Conservation (phyloP, 2,329 filamentous ascomycete genomes). For the Cladosporium velox region DNA sequence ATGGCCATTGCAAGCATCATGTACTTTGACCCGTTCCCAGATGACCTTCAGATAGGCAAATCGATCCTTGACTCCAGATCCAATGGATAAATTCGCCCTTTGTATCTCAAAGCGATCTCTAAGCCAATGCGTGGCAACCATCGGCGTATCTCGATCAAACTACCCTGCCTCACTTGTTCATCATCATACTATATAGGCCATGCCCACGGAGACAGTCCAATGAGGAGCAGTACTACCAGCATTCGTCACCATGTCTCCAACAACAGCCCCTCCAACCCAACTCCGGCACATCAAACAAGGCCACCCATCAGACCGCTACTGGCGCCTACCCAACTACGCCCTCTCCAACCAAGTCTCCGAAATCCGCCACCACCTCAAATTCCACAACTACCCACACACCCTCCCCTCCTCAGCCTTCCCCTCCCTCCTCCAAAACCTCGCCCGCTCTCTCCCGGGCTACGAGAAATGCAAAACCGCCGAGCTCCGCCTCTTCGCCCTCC, state of each 20-base stretch:
- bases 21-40: neutral
- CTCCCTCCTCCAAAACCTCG: neutral
- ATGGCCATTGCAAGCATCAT: neutral
- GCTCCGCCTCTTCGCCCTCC: neutral
- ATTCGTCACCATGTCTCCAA: neutral
- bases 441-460: neutral
- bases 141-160: neutral
- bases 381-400: constrained; percentile 1
- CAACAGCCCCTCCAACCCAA: neutral
- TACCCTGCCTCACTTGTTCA: neutral
- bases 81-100: neutral
- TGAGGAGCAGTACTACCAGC: neutral
- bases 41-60: neutral
- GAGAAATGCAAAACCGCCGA: constrained; percentile 6
- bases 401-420: neutral
- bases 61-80: neutral
- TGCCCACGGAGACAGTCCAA: neutral
- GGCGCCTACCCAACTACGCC: neutral
- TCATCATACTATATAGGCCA: neutral
- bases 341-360: neutral
- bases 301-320: constrained; percentile 4
- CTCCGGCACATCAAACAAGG: neutral
- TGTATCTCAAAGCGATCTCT: neutral
- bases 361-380: neutral
- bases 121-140: neutral